A percentile compares a stretch with the other conserved stretches of the same genome.
Evolutionary conservation across 2,329 filamentous ascomycete genomes (phyloP).

Genomic region (Microcera coccophila): DNA sequence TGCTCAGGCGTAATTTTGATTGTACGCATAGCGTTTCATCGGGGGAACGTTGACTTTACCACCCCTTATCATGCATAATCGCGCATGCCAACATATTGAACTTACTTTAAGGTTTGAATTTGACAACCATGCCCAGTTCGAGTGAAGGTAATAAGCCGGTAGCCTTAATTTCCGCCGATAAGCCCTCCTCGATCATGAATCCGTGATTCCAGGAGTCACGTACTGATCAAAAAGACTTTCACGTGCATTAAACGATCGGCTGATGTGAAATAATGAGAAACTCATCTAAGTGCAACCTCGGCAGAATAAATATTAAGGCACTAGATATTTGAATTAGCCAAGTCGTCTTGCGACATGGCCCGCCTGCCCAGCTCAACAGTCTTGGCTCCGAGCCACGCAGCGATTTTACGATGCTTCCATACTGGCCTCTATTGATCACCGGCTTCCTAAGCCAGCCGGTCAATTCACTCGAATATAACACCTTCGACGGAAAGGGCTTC

Average conservation of each 20-base stretch:
- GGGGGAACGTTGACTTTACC: not conserved
- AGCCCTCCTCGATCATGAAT: too few species aligned
- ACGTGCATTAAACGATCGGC: not conserved
- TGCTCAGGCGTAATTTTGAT: not conserved
- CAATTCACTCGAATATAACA: conserved; percentile 37
- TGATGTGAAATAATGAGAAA: not conserved
- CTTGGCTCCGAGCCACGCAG: not conserved
- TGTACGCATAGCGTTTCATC: not conserved
- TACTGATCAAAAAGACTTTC: not conserved
- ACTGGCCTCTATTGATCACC: not conserved
- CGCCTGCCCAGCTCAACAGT: not conserved
- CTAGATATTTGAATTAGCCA: not conserved
- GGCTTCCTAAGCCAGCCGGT: not conserved
- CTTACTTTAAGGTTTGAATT: not conserved
- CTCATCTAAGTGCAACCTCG: not conserved
- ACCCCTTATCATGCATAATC: not conserved
- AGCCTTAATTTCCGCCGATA: too few species aligned
- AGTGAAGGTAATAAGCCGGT: not conserved
- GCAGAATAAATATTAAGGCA: not conserved
- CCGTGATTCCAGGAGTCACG: too few species aligned
- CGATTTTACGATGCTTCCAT: not conserved
- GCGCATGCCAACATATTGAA: not conserved
- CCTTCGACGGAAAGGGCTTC: conserved; percentile 47
- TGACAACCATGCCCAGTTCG: not conserved
- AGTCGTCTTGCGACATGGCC: not conserved